These are phyloP conservation scores for Aspergillus sp. DNA, from an alignment of 2,329 filamentous ascomycete genomes.

Conservation along the genomic window DNA sequence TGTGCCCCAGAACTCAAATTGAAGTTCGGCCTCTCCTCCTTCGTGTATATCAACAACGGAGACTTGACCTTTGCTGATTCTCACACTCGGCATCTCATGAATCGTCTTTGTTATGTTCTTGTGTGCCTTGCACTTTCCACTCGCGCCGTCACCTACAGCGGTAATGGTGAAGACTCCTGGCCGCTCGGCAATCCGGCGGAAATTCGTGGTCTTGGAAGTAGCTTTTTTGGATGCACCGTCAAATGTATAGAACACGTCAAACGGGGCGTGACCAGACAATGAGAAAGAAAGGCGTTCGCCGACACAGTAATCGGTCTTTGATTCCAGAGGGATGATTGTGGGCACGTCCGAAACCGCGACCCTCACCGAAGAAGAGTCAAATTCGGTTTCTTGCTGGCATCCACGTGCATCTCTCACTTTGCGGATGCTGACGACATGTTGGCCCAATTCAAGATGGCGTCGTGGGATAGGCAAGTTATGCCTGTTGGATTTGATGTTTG, in stretches of 20 bases:
- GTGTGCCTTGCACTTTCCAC: conserved; percentile 75
- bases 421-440: conserved; percentile 83
- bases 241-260: conserved; percentile 91
- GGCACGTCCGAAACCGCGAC: conserved; percentile 93
- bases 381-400: conserved; percentile 76
- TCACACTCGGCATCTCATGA: conserved; percentile 88
- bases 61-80: conserved; percentile 80
- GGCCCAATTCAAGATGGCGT: conserved; percentile 80
- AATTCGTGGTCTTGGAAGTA: conserved; percentile 69
- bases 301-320: conserved; percentile 86
- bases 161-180: conserved; percentile 88
- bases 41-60: conserved; percentile 92
- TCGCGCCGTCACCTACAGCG: conserved; percentile 81
- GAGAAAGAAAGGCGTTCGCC: conserved; percentile 93
- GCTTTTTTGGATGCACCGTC: conserved; percentile 76
- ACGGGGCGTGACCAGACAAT: conserved; percentile 85
- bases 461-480: conserved; percentile 85
- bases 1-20: conserved; percentile 93
- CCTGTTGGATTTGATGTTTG: conserved; percentile 71
- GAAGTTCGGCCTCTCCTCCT: conserved; percentile 87
- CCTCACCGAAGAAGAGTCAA: conserved; percentile 74
- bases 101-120: conserved; percentile 80
- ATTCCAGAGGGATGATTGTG: conserved; percentile 83
- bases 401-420: conserved; percentile 85
- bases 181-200: conserved; percentile 89